Conservation (phyloP, 169 alveolate species). For the Plasmodium cynomolgi region DNA sequence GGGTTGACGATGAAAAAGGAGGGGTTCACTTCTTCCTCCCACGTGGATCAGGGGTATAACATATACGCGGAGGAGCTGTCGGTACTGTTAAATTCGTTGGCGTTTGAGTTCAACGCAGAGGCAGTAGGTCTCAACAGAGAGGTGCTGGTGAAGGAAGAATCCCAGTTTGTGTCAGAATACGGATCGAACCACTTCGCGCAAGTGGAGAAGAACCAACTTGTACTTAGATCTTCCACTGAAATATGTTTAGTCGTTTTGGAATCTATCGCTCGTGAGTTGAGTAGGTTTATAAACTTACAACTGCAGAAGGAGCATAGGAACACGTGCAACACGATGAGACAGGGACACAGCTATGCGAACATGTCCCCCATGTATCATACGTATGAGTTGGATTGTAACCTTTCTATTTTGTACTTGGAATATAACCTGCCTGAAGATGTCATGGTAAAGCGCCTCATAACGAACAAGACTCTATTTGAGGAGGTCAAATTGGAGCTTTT, state of each 20-base stretch:
- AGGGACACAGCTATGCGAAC: conserved; percentile 33
- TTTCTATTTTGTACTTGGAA: conserved; percentile 25
- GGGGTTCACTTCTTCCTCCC: not conserved
- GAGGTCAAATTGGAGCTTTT: conserved; percentile 26
- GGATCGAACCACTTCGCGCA: conserved; percentile 9
- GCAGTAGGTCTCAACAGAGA: conserved; percentile 12
- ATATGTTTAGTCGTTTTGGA: conserved; percentile 36
- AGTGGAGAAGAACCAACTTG: conserved; percentile 15
- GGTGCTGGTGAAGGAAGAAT: conserved; percentile 8
- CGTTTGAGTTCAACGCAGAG: conserved; percentile 33
- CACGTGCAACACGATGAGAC: conserved; percentile 27
- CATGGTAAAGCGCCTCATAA: conserved; percentile 7
- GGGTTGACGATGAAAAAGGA: conserved; percentile 1
- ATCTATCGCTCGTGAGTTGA: conserved; percentile 41
- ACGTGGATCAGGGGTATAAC: not conserved
- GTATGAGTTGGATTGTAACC: conserved; percentile 68
- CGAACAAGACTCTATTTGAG: conserved; percentile 30
- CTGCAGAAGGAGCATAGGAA: not conserved
- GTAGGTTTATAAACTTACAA: conserved; percentile 14
- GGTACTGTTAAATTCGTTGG: conserved; percentile 47
- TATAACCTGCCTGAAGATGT: not conserved
- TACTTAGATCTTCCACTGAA: conserved; percentile 31
- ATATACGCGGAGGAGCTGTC: conserved; percentile 68
- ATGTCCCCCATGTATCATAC: conserved; percentile 40
- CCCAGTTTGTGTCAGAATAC: conserved; percentile 1